A percentile compares a stretch with the other conserved stretches of the same genome.
phyloP scores from a whole-genome alignment of 345 rosid genomes.

The Citrus australasica region DNA sequence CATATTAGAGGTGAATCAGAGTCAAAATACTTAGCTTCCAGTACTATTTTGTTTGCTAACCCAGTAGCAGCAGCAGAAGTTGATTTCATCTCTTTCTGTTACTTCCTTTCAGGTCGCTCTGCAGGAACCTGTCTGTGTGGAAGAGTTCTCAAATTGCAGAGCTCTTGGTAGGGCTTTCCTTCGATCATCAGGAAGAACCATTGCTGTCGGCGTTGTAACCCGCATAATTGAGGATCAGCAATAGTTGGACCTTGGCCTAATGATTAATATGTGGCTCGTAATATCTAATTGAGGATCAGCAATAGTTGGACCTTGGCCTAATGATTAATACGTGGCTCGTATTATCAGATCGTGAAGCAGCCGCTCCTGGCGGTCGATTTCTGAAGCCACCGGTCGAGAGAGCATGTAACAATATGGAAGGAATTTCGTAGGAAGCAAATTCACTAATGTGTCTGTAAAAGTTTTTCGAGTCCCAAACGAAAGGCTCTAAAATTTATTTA shows the following conservation, averaged over 20 bases:
- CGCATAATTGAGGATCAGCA: conserved; percentile 48
- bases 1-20: conserved; percentile 58
- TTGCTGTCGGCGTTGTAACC: conserved; percentile 68
- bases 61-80: not conserved
- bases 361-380: not conserved
- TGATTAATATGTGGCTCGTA: not conserved
- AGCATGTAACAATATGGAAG: not conserved
- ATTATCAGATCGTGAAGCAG: not conserved
- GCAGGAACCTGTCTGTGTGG: conserved; percentile 60
- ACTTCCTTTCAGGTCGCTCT: conserved; percentile 52
- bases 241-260: not conserved
- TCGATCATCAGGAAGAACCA: conserved; percentile 76
- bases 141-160: conserved; percentile 62
- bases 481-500: not conserved
- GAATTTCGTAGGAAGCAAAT: not conserved
- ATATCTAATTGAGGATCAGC: not conserved
- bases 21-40: not conserved
- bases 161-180: conserved; percentile 89
- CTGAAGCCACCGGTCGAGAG: not conserved
- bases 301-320: not conserved
- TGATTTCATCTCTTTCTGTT: not conserved
- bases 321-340: not conserved
- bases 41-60: not conserved
- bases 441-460: not conserved
- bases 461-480: no score